Conservation (phyloP, 345 rosid genomes). For the Cardamine resedifolia region DNA sequence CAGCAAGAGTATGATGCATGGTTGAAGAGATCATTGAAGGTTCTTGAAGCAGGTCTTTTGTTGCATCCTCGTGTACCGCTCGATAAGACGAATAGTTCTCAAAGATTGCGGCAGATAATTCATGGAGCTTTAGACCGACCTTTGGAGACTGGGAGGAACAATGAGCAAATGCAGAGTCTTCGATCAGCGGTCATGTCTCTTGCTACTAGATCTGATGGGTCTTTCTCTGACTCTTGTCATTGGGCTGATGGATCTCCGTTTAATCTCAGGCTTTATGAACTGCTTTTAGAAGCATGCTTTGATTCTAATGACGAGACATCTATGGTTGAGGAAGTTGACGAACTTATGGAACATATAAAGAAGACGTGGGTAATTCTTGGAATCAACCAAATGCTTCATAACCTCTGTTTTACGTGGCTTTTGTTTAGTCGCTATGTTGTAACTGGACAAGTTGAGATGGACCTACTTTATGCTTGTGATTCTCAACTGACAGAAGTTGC, state of each 20-base stretch:
- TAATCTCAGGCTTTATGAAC: slow-evolving; percentile 80
- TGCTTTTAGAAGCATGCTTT: slow-evolving; percentile 86
- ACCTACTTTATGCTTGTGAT: slow-evolving; percentile 76
- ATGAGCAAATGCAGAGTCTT: slow-evolving; percentile 92
- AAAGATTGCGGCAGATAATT: slow-evolving; percentile 71
- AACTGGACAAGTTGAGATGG: slow-evolving; percentile 76
- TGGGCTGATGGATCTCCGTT: slow-evolving; percentile 99
- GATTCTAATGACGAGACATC: slow-evolving; percentile 69
- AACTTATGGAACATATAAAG: slow-evolving; percentile 94
- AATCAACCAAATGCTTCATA: slow-evolving; percentile 80
- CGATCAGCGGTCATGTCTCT: slow-evolving; percentile 82
- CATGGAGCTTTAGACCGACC: slow-evolving; percentile 71
- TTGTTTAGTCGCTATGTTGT: slow-evolving; percentile 80
- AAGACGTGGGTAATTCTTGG: slow-evolving; percentile 96
- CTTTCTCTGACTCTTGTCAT: slow-evolving; percentile 74
- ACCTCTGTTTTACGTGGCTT: slow-evolving; percentile 91
- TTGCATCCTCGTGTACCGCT: slow-evolving; percentile 82
- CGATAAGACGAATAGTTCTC: slow-evolving; percentile 65
- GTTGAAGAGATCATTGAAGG: slow-evolving; percentile 78
- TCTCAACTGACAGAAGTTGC: slow-evolving; percentile 83
- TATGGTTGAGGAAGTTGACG: slow-evolving; percentile 85
- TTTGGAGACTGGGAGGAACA: slow-evolving; percentile 88
- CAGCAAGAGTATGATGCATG: slow-evolving; percentile 83
- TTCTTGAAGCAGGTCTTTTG: slow-evolving; percentile 91
- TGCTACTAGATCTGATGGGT: slow-evolving; percentile 84